A percentile compares a stretch with the other conserved stretches of the same genome.
phyloP scores from a whole-genome alignment of 1,284 basidiomycete species.

The Singerocomus inundabilis region DNA sequence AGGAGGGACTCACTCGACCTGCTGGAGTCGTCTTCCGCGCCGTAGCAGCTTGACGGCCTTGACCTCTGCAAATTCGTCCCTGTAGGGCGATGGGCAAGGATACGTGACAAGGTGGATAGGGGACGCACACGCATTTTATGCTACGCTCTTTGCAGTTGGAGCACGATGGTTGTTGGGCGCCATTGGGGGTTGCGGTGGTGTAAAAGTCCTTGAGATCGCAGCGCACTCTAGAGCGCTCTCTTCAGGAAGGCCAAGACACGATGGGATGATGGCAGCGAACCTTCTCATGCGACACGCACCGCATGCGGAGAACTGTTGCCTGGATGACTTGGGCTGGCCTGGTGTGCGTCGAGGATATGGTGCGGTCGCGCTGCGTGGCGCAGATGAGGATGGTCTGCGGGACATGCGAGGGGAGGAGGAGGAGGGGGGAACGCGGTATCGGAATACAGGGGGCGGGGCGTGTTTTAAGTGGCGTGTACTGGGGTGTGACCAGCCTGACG shows the following conservation, averaged over 20 bases:
- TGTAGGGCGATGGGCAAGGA: slow-evolving; percentile 32
- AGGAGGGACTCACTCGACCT: slow-evolving; percentile 60
- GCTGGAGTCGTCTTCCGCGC: slow-evolving; percentile 79
- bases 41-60: slow-evolving; percentile 84
- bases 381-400: slow-evolving; percentile 44
- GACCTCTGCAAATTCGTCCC: slow-evolving; percentile 85
- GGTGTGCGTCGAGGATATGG: slow-evolving; percentile 54
- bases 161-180: slow-evolving; percentile 60
- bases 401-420: slow-evolving; percentile 44
- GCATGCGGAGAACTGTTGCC: slow-evolving; percentile 85
- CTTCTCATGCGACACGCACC: slow-evolving; percentile 87
- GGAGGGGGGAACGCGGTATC: slow-evolving; percentile 1
- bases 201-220: slow-evolving; percentile 78
- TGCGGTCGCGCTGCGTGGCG: slow-evolving; percentile 34
- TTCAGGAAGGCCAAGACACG: slow-evolving; percentile 5
- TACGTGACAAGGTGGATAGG: slow-evolving; percentile 11
- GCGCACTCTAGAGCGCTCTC: slow-evolving; percentile 54
- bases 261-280: slow-evolving; percentile 35
- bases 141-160: slow-evolving; percentile 86
- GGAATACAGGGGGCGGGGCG: neutral
- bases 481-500: slow-evolving; percentile 22
- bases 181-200: slow-evolving; percentile 35
- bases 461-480: slow-evolving; percentile 22
- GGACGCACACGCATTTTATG: slow-evolving; percentile 80
- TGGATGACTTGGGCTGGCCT: slow-evolving; percentile 65